These are phyloP conservation scores for Orbilia ellipsospora DNA, from an alignment of 2,329 filamentous ascomycete species.

Conservation along the genomic window DNA sequence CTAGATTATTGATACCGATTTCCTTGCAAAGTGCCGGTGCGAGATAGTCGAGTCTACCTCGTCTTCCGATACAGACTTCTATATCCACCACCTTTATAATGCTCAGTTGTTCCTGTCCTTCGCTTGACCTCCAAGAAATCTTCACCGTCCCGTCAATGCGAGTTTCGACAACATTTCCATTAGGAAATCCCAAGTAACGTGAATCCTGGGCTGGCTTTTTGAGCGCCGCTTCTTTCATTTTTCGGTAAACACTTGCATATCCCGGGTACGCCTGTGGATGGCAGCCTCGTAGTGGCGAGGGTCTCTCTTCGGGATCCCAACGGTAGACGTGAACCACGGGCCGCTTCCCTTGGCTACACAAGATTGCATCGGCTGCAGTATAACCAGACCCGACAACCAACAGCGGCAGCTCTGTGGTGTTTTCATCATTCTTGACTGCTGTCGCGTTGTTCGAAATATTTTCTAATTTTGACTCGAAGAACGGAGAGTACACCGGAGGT, in stretches of 20 bases:
- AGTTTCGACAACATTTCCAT: slow-evolving; percentile 59
- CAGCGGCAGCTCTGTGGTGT: slow-evolving; percentile 62
- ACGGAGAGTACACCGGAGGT: slow-evolving; percentile 65
- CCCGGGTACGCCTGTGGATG: slow-evolving; percentile 73
- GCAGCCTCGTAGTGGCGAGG: slow-evolving; percentile 70
- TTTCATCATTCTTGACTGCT: slow-evolving; percentile 4
- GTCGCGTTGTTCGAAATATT: background rate
- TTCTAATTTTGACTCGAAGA: slow-evolving; percentile 60
- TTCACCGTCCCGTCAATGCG: slow-evolving; percentile 62
- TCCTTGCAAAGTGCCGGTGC: slow-evolving; percentile 65
- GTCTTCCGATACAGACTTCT: slow-evolving; percentile 69
- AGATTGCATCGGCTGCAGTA: slow-evolving; percentile 71
- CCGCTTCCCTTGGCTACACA: slow-evolving; percentile 66
- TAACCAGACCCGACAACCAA: slow-evolving; percentile 72
- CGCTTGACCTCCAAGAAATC: slow-evolving; percentile 20
- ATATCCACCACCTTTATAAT: slow-evolving; percentile 65
- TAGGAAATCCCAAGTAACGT: slow-evolving; percentile 56
- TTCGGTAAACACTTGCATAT: slow-evolving; percentile 70
- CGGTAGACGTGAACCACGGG: slow-evolving; percentile 71
- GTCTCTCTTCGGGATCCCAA: slow-evolving; percentile 69
- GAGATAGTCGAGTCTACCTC: slow-evolving; percentile 69
- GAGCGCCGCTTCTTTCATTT: slow-evolving; percentile 69
- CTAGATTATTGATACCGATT: slow-evolving; percentile 62
- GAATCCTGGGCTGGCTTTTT: slow-evolving; percentile 35
- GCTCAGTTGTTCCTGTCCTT: slow-evolving; percentile 61